Conservation (phyloP, 2,329 filamentous ascomycete species). For the Graphiopsis chlorocephala region DNA sequence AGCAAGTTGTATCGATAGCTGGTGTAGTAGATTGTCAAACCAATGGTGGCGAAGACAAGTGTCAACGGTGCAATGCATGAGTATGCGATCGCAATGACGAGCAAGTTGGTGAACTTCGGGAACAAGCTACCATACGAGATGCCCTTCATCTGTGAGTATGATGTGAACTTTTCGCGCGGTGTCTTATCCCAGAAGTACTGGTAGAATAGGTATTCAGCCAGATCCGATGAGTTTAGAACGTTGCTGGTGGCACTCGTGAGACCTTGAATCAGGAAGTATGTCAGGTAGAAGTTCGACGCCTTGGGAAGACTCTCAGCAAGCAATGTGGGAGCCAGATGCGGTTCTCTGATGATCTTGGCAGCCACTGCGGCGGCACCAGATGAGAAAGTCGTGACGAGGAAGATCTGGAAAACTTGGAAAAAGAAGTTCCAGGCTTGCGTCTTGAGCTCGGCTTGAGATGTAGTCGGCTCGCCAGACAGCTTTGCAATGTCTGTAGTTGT, state of each 20-base stretch:
- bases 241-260: conserved; percentile 30
- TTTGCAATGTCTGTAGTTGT: conserved; percentile 28
- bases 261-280: conserved; percentile 41
- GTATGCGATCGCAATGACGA: conserved; percentile 46
- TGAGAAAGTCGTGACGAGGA: conserved; percentile 40
- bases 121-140: conserved; percentile 47
- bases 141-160: conserved; percentile 42
- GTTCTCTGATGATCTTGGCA: conserved; percentile 34
- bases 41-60: conserved; percentile 45
- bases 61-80: conserved; percentile 50
- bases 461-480: conserved; percentile 38
- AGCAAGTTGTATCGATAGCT: conserved; percentile 51
- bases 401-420: conserved; percentile 43
- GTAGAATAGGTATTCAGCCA: conserved; percentile 34
- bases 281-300: conserved; percentile 42
- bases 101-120: conserved; percentile 48
- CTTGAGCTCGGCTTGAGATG: conserved; percentile 44
- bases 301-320: conserved; percentile 38
- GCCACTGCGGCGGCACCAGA: conserved; percentile 37
- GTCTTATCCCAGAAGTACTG: conserved; percentile 40
- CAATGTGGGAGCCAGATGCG: conserved; percentile 31
- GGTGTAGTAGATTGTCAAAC: conserved; percentile 45
- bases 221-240: conserved; percentile 34
- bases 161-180: conserved; percentile 46
- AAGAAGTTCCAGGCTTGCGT: conserved; percentile 40